phyloP scores from a whole-genome alignment of 495 filamentous ascomycete species.

The Aspergillus campestris region DNA sequence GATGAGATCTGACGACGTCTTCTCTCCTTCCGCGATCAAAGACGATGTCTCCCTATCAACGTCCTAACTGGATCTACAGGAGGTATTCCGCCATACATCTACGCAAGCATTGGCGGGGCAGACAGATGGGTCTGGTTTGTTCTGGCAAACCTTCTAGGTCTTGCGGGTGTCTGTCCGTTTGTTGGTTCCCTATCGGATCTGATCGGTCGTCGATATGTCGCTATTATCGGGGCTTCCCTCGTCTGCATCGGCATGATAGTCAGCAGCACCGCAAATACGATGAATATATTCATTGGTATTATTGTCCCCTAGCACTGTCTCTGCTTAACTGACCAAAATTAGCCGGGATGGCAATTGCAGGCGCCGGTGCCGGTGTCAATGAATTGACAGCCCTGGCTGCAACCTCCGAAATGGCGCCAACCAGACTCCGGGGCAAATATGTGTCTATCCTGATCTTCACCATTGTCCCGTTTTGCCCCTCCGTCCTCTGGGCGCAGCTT shows the following conservation, averaged over 20 bases:
- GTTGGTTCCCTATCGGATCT: constrained; percentile 65
- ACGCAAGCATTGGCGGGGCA: constrained; percentile 54
- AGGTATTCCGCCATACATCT: constrained; percentile 56
- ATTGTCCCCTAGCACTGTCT: constrained; percentile 2
- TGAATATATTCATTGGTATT: constrained; percentile 64
- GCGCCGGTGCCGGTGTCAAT: constrained; percentile 54
- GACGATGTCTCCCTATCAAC: no score
- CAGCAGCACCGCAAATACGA: constrained; percentile 51
- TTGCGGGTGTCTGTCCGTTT: constrained; percentile 63
- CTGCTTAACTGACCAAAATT: constrained; percentile 19
- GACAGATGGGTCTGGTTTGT: constrained; percentile 71
- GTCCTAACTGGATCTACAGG: constrained; percentile 16
- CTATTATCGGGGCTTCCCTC: constrained; percentile 49
- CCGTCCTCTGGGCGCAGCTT: constrained; percentile 62
- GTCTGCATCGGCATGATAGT: constrained; percentile 61
- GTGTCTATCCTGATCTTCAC: constrained; percentile 59
- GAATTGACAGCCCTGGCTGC: constrained; percentile 62
- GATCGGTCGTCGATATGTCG: constrained; percentile 58
- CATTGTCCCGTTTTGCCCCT: constrained; percentile 60
- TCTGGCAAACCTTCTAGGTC: constrained; percentile 56
- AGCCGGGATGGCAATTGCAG: constrained; percentile 56
- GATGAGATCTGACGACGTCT: neutral
- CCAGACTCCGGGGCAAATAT: constrained; percentile 58
- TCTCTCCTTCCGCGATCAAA: neutral
- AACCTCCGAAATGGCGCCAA: constrained; percentile 62